phyloP scores from a whole-genome alignment of 371 early-diverging fungal genomes.

The Blakeslea trispora region DNA sequence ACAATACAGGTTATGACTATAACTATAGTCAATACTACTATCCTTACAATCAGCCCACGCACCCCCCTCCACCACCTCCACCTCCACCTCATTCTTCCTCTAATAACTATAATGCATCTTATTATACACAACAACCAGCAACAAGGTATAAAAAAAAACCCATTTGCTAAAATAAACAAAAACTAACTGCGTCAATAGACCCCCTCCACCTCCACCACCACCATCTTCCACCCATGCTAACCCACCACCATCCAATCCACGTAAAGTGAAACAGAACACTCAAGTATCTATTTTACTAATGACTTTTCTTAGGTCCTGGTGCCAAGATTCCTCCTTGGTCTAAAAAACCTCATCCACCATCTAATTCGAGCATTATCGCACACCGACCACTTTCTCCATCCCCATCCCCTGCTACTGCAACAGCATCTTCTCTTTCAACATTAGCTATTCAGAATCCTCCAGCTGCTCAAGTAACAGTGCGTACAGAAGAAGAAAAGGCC shows the following conservation, averaged over 20 bases:
- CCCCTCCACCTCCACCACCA: conserved; percentile 15
- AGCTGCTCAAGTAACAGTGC: background rate
- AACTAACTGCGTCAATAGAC: too few relatives aligned
- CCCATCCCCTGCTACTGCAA: conserved; percentile 2
- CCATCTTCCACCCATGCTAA: background rate
- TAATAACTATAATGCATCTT: conserved; percentile 1
- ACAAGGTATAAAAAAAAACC: conserved; percentile 6
- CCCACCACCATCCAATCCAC: conserved; percentile 7
- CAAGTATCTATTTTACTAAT: too few relatives aligned
- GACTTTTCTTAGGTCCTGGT: conserved; percentile 3
- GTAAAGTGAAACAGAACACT: too few relatives aligned
- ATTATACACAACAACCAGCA: conserved; percentile 3
- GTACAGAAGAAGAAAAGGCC: conserved; percentile 3
- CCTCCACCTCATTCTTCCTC: background rate
- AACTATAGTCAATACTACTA: conserved; percentile 18
- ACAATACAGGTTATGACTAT: conserved; percentile 14
- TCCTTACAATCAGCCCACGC: conserved; percentile 18
- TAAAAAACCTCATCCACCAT: conserved; percentile 9
- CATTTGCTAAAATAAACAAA: background rate
- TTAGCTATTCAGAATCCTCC: conserved; percentile 1
- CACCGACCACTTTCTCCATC: conserved; percentile 5
- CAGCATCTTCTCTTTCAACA: conserved; percentile 1
- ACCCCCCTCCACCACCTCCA: conserved; percentile 4
- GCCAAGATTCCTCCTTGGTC: conserved; percentile 22
- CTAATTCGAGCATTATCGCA: too few relatives aligned